These are phyloP conservation scores for Aristolochia californica DNA, from an alignment of 164 flowering plant genomes.

Conservation along the genomic window DNA sequence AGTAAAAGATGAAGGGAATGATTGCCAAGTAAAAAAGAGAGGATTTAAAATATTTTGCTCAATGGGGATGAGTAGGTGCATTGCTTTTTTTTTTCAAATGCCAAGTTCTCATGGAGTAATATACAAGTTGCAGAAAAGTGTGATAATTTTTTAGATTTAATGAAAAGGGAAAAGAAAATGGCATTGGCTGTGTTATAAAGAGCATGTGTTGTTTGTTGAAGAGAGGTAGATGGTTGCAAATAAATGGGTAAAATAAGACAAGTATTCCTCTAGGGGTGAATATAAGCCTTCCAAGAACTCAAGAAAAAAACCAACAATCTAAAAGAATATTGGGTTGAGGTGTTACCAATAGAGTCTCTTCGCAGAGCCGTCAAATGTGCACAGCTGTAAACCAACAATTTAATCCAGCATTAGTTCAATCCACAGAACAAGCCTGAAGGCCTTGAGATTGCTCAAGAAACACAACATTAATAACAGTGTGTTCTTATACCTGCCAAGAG, in stretches of 20 bases:
- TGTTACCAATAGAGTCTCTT: conserved; percentile 86
- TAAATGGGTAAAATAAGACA: too few species aligned
- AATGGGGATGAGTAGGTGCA: not conserved
- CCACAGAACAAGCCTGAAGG: not conserved
- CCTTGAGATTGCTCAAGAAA: not conserved
- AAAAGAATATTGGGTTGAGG: not conserved
- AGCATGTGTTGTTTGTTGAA: too few species aligned
- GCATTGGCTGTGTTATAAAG: too few species aligned
- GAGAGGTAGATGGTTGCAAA: too few species aligned
- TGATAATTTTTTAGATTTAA: too few species aligned
- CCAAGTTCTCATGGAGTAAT: too few species aligned
- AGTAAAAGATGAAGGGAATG: too few species aligned
- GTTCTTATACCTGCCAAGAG: conserved; percentile 60
- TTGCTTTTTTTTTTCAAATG: not conserved
- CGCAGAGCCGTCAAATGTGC: conserved; percentile 86
- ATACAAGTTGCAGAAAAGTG: too few species aligned
- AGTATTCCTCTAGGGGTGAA: too few species aligned
- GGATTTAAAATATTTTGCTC: not conserved
- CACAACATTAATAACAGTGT: not conserved
- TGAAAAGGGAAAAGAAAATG: too few species aligned
- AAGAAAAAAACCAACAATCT: not conserved
- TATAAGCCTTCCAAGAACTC: not conserved
- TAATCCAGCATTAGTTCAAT: not conserved
- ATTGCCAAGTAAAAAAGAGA: conserved; percentile 6
- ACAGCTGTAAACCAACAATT: conserved; percentile 48